Evolutionary conservation across 495 filamentous ascomycete genomes (phyloP), one percentile per base, ranked within the genome.

Genomic region (Xylaria longipes): DNA sequence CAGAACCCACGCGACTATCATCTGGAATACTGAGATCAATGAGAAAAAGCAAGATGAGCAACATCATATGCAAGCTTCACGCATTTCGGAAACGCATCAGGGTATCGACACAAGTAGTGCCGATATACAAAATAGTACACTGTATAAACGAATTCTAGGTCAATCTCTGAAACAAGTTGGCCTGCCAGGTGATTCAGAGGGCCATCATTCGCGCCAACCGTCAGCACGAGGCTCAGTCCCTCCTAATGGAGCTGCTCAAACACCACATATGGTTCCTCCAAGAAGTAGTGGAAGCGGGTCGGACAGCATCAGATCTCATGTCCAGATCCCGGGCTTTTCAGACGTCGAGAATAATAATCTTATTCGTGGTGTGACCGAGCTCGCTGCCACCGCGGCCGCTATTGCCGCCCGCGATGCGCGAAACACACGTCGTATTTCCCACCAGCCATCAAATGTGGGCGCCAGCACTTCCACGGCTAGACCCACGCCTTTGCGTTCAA

Each of bases 1-100:
- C 7, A 86, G 97, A 71, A 99, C 96, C 3, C 96, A 99, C 79
- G 96, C 96, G 5, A 95, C 96, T 22, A 91, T 97, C 41, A 99
- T 99, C 69, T 99, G 96, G 96, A 95, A 94, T 76, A 91, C 83
- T 33, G 94, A 97, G 72, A 77, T 87, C 3, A 94, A 98, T 54
- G 94, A 97, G 81, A 97, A 97, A 83, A 93, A 92, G 72, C 80
- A 83, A 41, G 83, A 87, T 61, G 83, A 87, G 35, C 80, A 75
- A 22, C 57, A 69, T 45, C 73, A 74, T 22, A 43, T 70, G 62
- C 64, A 65, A 22, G 37, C 80, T 37, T 71, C 81, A 39, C 77
- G 80, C 17, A 74, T 83, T 5, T 83, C 84, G 56, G 84, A 88
- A 27, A 75, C 79, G 29, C 79, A 81, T 39, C 82, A 82, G 12